A percentile compares a stretch with the other conserved stretches of the same genome.
These are phyloP conservation scores for Calonectria pseudoreteaudii DNA, from an alignment of 2,329 filamentous ascomycete species.

Conservation along the genomic window DNA sequence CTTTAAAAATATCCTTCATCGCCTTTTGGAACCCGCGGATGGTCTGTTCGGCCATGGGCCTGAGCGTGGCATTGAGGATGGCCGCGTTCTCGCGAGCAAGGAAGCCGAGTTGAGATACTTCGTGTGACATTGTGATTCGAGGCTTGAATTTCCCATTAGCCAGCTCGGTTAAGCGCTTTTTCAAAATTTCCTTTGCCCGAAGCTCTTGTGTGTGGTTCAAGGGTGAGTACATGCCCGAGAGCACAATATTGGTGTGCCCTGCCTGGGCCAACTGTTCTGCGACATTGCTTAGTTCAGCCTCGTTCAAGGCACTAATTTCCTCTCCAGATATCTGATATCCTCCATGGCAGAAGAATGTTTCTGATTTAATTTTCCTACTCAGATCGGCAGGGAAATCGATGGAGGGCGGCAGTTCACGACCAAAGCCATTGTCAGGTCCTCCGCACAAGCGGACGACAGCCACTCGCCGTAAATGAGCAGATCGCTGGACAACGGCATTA, in stretches of 20 bases:
- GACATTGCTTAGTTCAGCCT: conserved; percentile 15
- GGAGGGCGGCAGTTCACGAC: conserved; percentile 60
- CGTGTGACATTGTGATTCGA: conserved; percentile 48
- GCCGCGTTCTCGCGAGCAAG: conserved; percentile 65
- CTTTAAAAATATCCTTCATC: conserved; percentile 52
- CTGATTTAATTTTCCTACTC: conserved; percentile 18
- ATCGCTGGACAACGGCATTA: conserved; percentile 64
- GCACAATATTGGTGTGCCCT: conserved; percentile 57
- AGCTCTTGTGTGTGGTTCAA: conserved; percentile 58
- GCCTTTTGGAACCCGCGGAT: conserved; percentile 58
- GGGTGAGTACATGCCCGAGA: conserved; percentile 69
- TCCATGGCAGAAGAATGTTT: conserved; percentile 23
- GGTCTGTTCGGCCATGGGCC: conserved; percentile 59
- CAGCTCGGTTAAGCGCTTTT: conserved; percentile 50
- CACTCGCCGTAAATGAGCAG: conserved; percentile 54
- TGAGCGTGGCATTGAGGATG: conserved; percentile 64
- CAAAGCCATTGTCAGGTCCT: conserved; percentile 5
- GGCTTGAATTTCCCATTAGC: conserved; percentile 29
- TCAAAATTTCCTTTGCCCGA: conserved; percentile 57
- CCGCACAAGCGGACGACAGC: conserved; percentile 14
- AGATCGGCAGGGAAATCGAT: conserved; percentile 61
- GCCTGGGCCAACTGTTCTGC: conserved; percentile 12
- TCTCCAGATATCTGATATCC: conserved; percentile 51
- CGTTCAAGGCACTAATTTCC: conserved; percentile 42
- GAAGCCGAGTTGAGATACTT: conserved; percentile 52